These are phyloP conservation scores for Candida lessepsii DNA, from an alignment of 805 yeast genomes.

Conservation along the genomic window DNA sequence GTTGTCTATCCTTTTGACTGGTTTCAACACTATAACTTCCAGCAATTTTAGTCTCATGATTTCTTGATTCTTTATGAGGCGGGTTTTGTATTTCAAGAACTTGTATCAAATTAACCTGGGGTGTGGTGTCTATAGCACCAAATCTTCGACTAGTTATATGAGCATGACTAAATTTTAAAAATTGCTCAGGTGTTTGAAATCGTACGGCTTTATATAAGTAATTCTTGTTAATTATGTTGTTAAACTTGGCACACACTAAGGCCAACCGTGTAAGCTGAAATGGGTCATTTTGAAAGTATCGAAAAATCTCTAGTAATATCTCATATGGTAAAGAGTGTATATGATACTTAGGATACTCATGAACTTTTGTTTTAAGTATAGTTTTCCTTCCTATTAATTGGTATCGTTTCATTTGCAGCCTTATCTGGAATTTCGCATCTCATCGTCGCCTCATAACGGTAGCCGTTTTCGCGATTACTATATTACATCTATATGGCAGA, in stretches of 20 bases:
- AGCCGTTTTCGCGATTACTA: no score
- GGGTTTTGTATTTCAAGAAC: conserved; percentile 33
- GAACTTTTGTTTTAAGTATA: conserved; percentile 15
- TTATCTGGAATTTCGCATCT: background rate
- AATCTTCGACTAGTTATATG: conserved; percentile 24
- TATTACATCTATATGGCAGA: conserved; percentile 52
- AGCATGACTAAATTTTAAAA: conserved; percentile 34
- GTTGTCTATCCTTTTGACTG: conserved; percentile 14
- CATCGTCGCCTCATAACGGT: background rate
- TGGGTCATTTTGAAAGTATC: conserved; percentile 20
- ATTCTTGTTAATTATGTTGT: conserved; percentile 32
- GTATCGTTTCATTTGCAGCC: conserved; percentile 33
- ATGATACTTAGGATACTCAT: conserved; percentile 29
- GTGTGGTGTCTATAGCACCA: conserved; percentile 25
- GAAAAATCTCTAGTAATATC: conserved; percentile 35
- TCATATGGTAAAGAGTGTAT: conserved; percentile 45
- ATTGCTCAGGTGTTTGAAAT: conserved; percentile 25
- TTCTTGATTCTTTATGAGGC: conserved; percentile 24
- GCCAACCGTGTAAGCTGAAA: conserved; percentile 27
- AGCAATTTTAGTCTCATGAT: conserved; percentile 30
- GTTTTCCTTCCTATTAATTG: conserved; percentile 43
- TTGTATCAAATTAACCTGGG: conserved; percentile 31
- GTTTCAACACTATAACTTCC: conserved; percentile 36
- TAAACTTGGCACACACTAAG: conserved; percentile 36
- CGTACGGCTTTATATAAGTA: conserved; percentile 35